Conservation (phyloP, 1,139 yeast species). For the Diutina sp. region DNA sequence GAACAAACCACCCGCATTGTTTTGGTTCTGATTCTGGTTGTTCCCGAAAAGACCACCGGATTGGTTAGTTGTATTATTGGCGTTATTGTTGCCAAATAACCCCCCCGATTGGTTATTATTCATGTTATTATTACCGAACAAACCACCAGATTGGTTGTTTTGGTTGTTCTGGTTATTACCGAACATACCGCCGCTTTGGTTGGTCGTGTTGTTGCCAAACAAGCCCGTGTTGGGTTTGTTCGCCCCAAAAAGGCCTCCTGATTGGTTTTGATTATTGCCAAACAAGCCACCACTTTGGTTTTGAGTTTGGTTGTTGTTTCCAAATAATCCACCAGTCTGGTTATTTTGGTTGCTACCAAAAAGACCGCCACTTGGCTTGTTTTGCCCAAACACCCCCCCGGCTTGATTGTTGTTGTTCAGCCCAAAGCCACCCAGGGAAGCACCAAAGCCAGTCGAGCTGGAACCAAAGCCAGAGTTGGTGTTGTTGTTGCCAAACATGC, state of each 20-base stretch:
- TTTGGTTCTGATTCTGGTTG: neutral
- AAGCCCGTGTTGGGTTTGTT: neutral
- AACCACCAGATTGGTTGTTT: conserved; percentile 5
- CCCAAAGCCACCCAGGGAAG: neutral
- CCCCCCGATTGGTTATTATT: conserved; percentile 3
- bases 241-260: neutral
- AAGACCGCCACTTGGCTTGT: neutral
- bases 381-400: neutral
- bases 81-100: conserved; percentile 2
- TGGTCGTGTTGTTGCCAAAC: neutral
- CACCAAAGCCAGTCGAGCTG: neutral
- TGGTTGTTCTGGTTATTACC: conserved; percentile 3
- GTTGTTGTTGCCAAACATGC: neutral
- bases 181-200: neutral
- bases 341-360: neutral
- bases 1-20: neutral
- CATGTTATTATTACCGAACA: neutral
- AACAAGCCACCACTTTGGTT: neutral
- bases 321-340: neutral
- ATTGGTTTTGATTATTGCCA: neutral
- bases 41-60: neutral
- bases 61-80: conserved; percentile 6
- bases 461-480: neutral
- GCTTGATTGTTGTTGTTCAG: neutral
- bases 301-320: neutral